Evolutionary conservation across 1,139 yeast genomes (phyloP).

Genomic region (Kazachstania sp.): DNA sequence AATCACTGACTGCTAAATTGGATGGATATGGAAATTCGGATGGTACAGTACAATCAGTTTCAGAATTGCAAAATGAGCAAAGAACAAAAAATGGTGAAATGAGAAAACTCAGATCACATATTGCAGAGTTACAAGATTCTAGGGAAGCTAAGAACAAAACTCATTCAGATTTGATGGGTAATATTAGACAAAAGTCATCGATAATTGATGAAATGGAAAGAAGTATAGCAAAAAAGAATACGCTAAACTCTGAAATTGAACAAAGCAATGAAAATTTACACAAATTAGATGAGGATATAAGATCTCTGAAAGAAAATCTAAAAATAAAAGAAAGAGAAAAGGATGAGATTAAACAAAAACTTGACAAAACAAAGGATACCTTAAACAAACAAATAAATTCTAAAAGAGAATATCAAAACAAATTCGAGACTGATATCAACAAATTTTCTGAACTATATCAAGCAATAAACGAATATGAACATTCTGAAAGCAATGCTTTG

Average conservation of each 20-base stretch:
- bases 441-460: not conserved
- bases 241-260: conserved; percentile 30
- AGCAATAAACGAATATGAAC: conserved; percentile 3
- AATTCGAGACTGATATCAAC: not conserved
- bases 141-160: conserved; percentile 45
- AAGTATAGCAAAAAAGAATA: conserved; percentile 38
- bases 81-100: conserved; percentile 37
- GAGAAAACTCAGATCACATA: conserved; percentile 39
- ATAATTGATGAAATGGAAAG: conserved; percentile 49
- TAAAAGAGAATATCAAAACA: conserved; percentile 7
- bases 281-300: conserved; percentile 2
- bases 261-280: conserved; percentile 37
- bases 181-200: conserved; percentile 50
- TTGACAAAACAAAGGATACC: not conserved
- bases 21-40: conserved; percentile 14
- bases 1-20: conserved; percentile 34
- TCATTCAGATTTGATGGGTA: conserved; percentile 41
- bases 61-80: conserved; percentile 48
- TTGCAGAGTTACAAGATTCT: conserved; percentile 40
- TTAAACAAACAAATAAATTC: not conserved
- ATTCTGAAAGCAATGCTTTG: conserved; percentile 5
- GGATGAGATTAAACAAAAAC: not conserved
- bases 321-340: not conserved
- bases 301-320: conserved; percentile 3
- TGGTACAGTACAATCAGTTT: conserved; percentile 28